Percentiles rank a stretch among this genome's conserved stretches.
Conservation (phyloP, 768 basidiomycete genomes). For the Sporobolomyces roseus region DNA sequence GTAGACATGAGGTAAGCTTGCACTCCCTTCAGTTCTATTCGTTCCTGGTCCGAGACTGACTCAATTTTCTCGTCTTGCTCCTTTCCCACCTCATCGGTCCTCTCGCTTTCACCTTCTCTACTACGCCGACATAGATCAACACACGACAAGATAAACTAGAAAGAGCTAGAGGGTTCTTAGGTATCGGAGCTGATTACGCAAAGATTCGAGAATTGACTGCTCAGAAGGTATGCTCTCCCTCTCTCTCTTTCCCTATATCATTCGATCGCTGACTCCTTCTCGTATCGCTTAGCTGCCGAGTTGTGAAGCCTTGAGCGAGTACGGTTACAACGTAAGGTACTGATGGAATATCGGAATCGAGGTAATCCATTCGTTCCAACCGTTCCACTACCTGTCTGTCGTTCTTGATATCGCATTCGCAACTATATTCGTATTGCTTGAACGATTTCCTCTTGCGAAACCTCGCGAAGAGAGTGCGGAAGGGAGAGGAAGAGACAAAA, state of each 20-base stretch:
- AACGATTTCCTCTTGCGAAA: no score
- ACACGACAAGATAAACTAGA: slow-evolving; percentile 68
- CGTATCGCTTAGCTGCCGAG: slow-evolving; percentile 4
- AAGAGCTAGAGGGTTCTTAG: slow-evolving; percentile 72
- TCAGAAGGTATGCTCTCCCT: slow-evolving; percentile 5
- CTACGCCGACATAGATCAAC: slow-evolving; percentile 54
- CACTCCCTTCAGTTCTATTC: no score
- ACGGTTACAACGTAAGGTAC: slow-evolving; percentile 5
- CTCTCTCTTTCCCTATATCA: neutral
- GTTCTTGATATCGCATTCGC: no score
- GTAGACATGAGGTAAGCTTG: slow-evolving; percentile 58
- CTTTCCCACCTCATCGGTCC: neutral
- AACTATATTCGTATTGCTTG: no score
- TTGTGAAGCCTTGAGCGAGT: slow-evolving; percentile 9
- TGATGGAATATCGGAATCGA: no score
- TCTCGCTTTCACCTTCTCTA: no score
- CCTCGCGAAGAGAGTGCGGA: no score
- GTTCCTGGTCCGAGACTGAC: no score
- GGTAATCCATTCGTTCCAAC: no score
- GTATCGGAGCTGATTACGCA: slow-evolving; percentile 16
- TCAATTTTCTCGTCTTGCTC: no score
- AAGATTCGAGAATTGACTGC: slow-evolving; percentile 10
- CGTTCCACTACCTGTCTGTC: no score
- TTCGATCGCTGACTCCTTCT: neutral
- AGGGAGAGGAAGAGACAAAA: no score